Evolutionary conservation across 2,329 filamentous ascomycete genomes (phyloP).

Genomic region (Teratosphaeria viscida): DNA sequence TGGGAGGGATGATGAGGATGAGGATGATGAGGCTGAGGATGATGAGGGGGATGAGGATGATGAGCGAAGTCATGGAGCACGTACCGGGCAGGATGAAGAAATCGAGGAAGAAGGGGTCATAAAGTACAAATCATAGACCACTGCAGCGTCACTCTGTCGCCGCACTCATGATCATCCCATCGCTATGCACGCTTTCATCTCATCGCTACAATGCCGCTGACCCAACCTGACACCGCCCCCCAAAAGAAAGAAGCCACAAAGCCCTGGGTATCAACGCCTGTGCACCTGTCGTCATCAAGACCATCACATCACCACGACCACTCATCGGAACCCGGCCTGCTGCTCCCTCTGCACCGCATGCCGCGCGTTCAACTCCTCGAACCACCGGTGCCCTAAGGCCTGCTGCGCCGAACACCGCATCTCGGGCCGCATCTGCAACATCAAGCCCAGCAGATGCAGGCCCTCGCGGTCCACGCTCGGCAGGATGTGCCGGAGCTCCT

Average conservation of each 20-base stretch:
- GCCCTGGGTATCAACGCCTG: neutral
- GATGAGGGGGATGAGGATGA: too few relatives aligned
- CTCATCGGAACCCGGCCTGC: neutral
- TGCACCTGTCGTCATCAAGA: neutral
- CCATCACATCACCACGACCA: neutral
- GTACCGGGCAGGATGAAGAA: too few relatives aligned
- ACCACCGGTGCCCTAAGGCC: conserved; percentile 86
- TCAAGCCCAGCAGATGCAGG: conserved; percentile 75
- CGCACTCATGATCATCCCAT: neutral
- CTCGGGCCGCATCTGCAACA: conserved; percentile 89
- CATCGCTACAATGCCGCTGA: neutral
- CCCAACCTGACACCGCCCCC: neutral
- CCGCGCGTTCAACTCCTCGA: conserved; percentile 51
- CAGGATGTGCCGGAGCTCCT: conserved; percentile 76
- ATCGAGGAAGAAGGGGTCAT: too few relatives aligned
- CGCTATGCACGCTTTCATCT: neutral
- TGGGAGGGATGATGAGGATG: neutral
- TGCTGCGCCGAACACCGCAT: conserved; percentile 80
- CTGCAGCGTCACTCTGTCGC: neutral
- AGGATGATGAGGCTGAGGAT: too few relatives aligned
- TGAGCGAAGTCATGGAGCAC: too few relatives aligned
- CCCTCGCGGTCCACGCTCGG: conserved; percentile 82
- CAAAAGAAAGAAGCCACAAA: neutral
- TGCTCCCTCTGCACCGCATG: neutral
- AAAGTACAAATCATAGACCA: too few relatives aligned